Conservation (phyloP, 1,139 yeast species). For the Eremothecium coryli region DNA sequence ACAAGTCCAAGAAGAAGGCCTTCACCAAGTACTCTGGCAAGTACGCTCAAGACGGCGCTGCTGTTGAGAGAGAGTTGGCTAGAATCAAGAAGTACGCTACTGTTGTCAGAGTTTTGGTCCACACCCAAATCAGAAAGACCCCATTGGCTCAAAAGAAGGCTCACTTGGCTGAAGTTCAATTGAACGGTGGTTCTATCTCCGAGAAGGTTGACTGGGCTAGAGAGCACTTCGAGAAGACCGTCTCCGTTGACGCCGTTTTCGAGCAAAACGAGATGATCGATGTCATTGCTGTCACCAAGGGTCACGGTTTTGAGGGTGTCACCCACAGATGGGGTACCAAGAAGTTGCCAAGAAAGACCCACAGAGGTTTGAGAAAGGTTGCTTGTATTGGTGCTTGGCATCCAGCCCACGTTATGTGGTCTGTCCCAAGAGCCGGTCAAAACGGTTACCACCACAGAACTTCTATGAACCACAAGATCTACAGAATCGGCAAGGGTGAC, state of each 20-base stretch:
- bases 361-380: conserved; percentile 99
- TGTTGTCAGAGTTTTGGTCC: conserved; percentile 97
- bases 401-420: conserved; percentile 99
- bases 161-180: conserved; percentile 98
- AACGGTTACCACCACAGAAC: conserved; percentile 99
- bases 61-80: conserved; percentile 92
- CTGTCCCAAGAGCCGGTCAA: conserved; percentile 99
- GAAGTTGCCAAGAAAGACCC: conserved; percentile 99
- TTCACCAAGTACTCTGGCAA: conserved; percentile 99
- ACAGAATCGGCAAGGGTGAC: conserved; percentile 96
- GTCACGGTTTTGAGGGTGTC: conserved; percentile 99
- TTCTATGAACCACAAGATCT: conserved; percentile 99
- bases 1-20: conserved; percentile 99
- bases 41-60: conserved; percentile 83
- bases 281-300: conserved; percentile 98
- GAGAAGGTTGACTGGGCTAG: conserved; percentile 99
- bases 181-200: conserved; percentile 97
- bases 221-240: conserved; percentile 99
- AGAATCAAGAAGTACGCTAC: conserved; percentile 98
- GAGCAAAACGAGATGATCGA: conserved; percentile 99
- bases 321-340: conserved; percentile 99
- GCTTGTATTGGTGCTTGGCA: conserved; percentile 99
- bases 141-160: conserved; percentile 99
- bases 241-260: conserved; percentile 87
- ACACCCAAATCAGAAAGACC: conserved; percentile 99